phyloP scores from a whole-genome alignment of 805 yeast genomes.

The Candida coleopterorum region DNA sequence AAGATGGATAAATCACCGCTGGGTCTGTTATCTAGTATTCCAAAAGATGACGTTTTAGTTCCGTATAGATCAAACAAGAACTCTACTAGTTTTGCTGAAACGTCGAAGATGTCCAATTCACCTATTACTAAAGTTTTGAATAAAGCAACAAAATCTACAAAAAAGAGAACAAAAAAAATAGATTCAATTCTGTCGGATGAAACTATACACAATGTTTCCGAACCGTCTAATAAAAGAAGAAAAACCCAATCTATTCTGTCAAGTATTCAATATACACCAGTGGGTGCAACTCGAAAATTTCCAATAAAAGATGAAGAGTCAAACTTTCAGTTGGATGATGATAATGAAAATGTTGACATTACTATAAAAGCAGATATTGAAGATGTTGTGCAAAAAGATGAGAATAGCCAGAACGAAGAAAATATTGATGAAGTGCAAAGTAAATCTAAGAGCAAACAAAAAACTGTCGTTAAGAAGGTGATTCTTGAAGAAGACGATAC shows the following conservation, averaged over 20 bases:
- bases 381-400: neutral
- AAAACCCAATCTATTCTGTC: neutral
- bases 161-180: too few relatives aligned
- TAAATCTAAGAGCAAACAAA: neutral
- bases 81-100: too few relatives aligned
- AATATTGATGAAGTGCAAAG: neutral
- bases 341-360: neutral
- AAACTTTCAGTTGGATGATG: neutral
- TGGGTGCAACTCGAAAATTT: neutral
- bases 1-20: slow-evolving; percentile 6
- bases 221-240: neutral
- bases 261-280: neutral
- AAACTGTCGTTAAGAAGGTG: too few relatives aligned
- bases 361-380: neutral
- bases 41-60: neutral
- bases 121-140: too few relatives aligned
- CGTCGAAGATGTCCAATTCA: too few relatives aligned
- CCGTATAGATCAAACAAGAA: neutral
- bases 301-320: neutral
- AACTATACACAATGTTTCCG: too few relatives aligned
- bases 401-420: neutral
- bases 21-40: neutral
- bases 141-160: neutral
- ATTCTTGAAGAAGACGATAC: neutral
- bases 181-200: neutral